phyloP scores from a whole-genome alignment of 495 filamentous ascomycete species.

The Xylaria cubensis region DNA sequence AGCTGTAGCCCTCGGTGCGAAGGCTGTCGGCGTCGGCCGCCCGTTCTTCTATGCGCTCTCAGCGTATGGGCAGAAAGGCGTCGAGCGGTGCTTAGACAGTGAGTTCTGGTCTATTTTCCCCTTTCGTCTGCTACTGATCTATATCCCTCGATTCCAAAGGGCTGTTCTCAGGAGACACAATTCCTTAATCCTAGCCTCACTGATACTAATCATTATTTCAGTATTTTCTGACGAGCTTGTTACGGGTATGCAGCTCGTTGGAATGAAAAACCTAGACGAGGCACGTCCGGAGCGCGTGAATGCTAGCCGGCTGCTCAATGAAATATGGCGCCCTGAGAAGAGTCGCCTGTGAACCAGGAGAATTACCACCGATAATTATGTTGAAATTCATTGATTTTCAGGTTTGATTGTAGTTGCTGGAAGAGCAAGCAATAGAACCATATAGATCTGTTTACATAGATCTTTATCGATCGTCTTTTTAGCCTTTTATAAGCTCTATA shows the following conservation, averaged over 20 bases:
- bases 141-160: background rate
- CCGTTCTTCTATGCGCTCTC: conserved; percentile 89
- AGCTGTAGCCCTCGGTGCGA: conserved; percentile 83
- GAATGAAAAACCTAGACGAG: conserved; percentile 34
- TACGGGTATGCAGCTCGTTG: conserved; percentile 36
- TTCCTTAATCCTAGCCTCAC: background rate
- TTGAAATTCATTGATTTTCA: background rate
- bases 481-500: background rate
- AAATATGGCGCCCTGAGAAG: conserved; percentile 40
- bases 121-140: background rate
- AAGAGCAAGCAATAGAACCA: background rate
- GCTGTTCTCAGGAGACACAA: background rate
- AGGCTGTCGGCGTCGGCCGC: conserved; percentile 82
- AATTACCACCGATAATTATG: background rate
- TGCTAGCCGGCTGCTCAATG: conserved; percentile 39
- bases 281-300: conserved; percentile 38
- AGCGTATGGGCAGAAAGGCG: conserved; percentile 78
- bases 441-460: background rate
- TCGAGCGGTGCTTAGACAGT: conserved; percentile 57
- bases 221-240: conserved; percentile 38
- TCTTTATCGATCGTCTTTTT: background rate
- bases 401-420: background rate
- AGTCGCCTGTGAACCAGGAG: conserved; percentile 2
- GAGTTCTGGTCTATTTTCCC: conserved; percentile 16
- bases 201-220: conserved; percentile 16